phyloP scores from a whole-genome alignment of 1,284 basidiomycete genomes.

The Pascua guehoae region DNA sequence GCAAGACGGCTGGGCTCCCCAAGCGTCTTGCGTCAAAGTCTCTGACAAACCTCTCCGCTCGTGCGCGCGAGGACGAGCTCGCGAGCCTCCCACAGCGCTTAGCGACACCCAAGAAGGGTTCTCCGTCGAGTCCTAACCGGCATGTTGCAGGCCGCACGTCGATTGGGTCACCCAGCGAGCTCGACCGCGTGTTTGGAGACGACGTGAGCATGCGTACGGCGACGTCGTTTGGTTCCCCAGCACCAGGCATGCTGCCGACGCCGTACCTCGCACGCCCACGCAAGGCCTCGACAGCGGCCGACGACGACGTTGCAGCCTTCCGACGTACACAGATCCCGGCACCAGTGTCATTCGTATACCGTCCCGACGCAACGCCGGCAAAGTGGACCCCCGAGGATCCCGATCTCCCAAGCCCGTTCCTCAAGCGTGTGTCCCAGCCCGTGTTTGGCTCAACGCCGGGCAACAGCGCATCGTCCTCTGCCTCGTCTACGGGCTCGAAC shows the following conservation, averaged over 20 bases:
- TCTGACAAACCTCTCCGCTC: constrained; percentile 38
- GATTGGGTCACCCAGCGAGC: constrained; percentile 41
- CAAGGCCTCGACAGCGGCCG: constrained; percentile 5
- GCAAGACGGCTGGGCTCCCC: not conserved
- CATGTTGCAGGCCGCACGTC: constrained; percentile 25
- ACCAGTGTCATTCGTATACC: constrained; percentile 29
- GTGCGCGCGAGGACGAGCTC: constrained; percentile 25
- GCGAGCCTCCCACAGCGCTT: not conserved
- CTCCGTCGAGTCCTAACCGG: constrained; percentile 2
- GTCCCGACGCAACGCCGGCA: constrained; percentile 42
- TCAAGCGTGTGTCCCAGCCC: constrained; percentile 14
- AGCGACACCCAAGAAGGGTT: constrained; percentile 4
- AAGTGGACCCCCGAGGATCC: constrained; percentile 43
- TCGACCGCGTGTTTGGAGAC: constrained; percentile 23
- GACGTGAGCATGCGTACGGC: constrained; percentile 43
- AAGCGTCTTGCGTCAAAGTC: constrained; percentile 35
- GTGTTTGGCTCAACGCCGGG: too few relatives aligned
- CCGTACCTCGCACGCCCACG: constrained; percentile 8
- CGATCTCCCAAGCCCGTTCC: constrained; percentile 41
- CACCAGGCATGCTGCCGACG: constrained; percentile 19
- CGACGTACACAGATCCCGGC: constrained; percentile 37
- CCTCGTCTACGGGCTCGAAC: too few relatives aligned
- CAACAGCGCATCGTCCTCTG: too few relatives aligned
- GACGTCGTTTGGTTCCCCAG: constrained; percentile 24
- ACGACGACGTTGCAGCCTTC: not conserved